Conservation (phyloP, 1,284 basidiomycete species). For the Salmacisia buchloeana region DNA sequence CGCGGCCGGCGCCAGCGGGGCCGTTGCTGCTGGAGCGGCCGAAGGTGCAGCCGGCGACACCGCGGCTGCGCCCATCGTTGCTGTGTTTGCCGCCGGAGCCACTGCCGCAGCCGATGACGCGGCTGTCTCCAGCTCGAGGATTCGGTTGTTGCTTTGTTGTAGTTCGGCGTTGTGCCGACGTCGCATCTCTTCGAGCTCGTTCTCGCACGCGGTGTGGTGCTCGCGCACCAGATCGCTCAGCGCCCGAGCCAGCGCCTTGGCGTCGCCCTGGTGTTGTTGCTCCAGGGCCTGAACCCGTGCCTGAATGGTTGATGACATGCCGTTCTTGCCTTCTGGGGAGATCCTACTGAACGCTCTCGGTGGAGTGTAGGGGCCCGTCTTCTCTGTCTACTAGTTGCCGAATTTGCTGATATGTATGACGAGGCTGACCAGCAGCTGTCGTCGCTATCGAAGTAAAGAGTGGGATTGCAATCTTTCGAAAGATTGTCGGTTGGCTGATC, state of each 20-base stretch:
- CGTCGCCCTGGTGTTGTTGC: no score
- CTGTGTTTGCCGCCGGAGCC: neutral
- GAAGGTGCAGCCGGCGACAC: neutral
- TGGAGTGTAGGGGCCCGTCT: slow-evolving; percentile 1
- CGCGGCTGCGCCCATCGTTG: neutral
- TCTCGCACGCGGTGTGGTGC: no score
- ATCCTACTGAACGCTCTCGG: neutral
- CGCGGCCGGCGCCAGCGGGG: neutral
- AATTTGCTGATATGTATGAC: no score
- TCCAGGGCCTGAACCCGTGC: neutral
- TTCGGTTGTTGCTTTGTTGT: no score
- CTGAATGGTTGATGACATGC: neutral
- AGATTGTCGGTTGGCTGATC: neutral
- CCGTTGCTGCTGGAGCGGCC: neutral
- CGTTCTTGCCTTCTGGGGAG: no score
- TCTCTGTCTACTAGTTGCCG: no score
- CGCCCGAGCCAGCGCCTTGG: no score
- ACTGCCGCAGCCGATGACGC: no score
- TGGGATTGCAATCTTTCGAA: slow-evolving; percentile 1
- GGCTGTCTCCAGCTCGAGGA: no score
- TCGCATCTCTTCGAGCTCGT: no score
- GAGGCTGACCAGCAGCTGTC: neutral
- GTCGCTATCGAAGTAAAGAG: neutral
- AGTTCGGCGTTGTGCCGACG: no score
- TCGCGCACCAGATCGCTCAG: no score